Evolutionary conservation across 768 basidiomycete species (phyloP).

Genomic region (Agrocybe pediades): DNA sequence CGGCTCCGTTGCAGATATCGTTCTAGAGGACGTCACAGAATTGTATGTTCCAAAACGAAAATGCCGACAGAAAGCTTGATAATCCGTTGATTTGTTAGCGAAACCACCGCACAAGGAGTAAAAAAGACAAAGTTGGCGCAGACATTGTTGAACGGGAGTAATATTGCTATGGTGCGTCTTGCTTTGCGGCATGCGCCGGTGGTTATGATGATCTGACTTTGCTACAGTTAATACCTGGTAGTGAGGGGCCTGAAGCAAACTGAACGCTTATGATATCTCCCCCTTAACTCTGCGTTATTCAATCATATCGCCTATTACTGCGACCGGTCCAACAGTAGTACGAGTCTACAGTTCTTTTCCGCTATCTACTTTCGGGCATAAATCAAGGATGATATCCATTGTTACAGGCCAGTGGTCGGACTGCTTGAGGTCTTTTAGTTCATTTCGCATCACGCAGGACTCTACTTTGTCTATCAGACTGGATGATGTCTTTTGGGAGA

Average conservation of each 20-base stretch:
- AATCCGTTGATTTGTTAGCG: slow-evolving; percentile 47
- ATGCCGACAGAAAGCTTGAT: background rate
- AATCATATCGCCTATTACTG: too few relatives aligned
- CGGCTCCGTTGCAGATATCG: slow-evolving; percentile 64
- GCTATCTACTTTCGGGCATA: background rate
- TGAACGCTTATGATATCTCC: background rate
- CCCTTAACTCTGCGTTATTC: background rate
- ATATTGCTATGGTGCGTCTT: slow-evolving; percentile 87
- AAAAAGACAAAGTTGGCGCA: slow-evolving; percentile 84
- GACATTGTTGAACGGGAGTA: slow-evolving; percentile 91
- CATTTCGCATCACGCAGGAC: slow-evolving; percentile 6
- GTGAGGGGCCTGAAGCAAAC: slow-evolving; percentile 29
- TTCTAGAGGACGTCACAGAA: slow-evolving; percentile 94
- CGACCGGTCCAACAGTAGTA: background rate
- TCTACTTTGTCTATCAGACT: slow-evolving; percentile 2
- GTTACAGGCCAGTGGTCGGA: slow-evolving; percentile 12
- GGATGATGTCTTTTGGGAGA: background rate
- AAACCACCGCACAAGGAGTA: slow-evolving; percentile 79
- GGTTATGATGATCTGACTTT: slow-evolving; percentile 2
- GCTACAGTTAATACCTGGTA: slow-evolving; percentile 40
- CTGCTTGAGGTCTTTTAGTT: slow-evolving; percentile 7
- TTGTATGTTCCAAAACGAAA: slow-evolving; percentile 59
- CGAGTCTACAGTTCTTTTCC: background rate
- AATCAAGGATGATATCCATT: slow-evolving; percentile 4
- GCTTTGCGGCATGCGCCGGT: background rate